Base-by-base conservation (phyloP, 2,329 filamentous ascomycete species). In the Exophiala bonariae region DNA sequence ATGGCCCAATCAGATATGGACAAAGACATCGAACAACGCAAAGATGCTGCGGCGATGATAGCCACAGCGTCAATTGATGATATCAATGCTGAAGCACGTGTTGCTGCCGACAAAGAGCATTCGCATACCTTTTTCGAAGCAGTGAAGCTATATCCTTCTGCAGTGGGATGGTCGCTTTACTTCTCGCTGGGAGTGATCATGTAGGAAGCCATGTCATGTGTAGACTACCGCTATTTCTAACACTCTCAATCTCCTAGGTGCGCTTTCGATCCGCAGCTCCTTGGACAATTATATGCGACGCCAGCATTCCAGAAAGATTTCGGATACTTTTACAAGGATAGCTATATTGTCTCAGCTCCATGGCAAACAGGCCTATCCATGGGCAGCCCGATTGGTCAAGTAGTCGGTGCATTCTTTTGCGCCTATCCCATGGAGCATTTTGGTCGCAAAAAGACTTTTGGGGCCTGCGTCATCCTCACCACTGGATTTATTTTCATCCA, bases 341-440 rank as follows among this genome's bases (percentile, higher is more conserved):
- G 41, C 34, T 59, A 52, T 23, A 58, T 59, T 39, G 73, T 85
- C n/a, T 71, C 81, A 2, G 78, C 81, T 1, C 64, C 71, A 2
- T 85, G 81, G 81, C 82, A 85, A 61, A 75, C 81, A 4, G 81
- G 80, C 11, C 67, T 85, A 14, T 81, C 75, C 58, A 72, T 73
- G 68, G 71, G 71, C 13, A 69, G 63, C 41, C 71, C 71, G 1
- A 70, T 75, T 42, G 73, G 72, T 1, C 72, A 74, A 53, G 68
- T 74, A 18, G 55, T 74, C 1, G 72, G 72, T 9, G 69, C 70
- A 2, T 62, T 74, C 38, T 61, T 56, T 9, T 63, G 63, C 2
- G 64, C 60, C 6, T 65, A 63, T 51, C 66, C 66, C 3, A 66
- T 69, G 65, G 65, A 68, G 41, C 62, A 59, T 60, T 67, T 63